Conservation (phyloP, 441 rosid species). For the Euphorbia celastroides region DNA sequence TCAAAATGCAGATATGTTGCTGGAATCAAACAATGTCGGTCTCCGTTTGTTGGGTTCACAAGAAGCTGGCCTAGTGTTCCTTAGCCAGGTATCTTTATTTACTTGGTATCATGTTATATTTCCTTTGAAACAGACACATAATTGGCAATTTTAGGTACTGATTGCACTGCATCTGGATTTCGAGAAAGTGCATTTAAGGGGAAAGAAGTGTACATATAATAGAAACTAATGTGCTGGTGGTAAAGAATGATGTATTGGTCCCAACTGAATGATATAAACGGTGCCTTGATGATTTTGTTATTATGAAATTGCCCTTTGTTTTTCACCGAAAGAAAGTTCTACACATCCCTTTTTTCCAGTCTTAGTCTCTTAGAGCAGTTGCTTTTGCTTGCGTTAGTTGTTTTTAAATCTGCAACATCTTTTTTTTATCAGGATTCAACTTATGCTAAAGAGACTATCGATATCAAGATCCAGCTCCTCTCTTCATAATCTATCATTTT, state of each 20-base stretch:
- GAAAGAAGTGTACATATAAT: neutral
- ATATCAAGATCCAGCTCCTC: neutral
- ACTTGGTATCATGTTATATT: slow-evolving; percentile 4
- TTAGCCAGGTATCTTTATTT: slow-evolving; percentile 56
- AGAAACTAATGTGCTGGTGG: neutral
- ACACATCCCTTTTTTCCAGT: neutral
- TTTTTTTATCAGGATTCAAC: neutral
- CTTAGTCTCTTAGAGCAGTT: neutral
- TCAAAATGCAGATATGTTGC: slow-evolving; percentile 35
- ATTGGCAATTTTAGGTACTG: neutral
- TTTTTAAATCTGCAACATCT: neutral
- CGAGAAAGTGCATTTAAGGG: neutral
- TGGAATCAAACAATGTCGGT: slow-evolving; percentile 30
- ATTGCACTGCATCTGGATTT: neutral
- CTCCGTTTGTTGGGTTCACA: slow-evolving; percentile 61
- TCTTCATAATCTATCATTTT: neutral
- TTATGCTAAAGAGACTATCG: neutral
- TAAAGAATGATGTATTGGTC: neutral
- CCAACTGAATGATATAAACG: neutral
- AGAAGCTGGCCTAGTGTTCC: slow-evolving; percentile 68
- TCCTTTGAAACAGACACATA: neutral
- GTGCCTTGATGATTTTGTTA: neutral
- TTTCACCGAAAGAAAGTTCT: neutral
- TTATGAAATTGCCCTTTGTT: neutral
- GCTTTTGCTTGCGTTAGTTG: neutral